Percentiles rank a stretch among this genome's conserved stretches.
phyloP scores from a whole-genome alignment of 352 stramenopile species.

The Phytophthora multivora region DNA sequence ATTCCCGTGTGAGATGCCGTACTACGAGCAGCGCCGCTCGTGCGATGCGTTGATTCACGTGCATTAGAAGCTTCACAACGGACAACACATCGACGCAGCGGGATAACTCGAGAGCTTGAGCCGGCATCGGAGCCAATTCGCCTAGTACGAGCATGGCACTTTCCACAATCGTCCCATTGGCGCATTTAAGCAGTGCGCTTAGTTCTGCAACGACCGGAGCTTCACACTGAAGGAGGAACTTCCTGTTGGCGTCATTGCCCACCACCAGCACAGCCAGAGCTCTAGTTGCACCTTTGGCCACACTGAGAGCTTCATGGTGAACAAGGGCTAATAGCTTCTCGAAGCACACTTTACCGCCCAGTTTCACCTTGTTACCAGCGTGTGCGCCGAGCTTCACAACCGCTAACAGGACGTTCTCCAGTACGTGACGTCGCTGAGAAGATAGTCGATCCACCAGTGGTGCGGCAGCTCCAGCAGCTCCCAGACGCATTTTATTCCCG shows the following conservation, averaged over 20 bases:
- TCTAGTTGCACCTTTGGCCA: constrained; percentile 67
- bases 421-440: constrained; percentile 65
- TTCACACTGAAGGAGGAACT: constrained; percentile 66
- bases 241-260: constrained; percentile 76
- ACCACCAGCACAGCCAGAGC: constrained; percentile 66
- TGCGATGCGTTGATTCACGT: constrained; percentile 64
- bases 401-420: constrained; percentile 73
- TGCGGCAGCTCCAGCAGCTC: constrained; percentile 43
- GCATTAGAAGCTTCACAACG: constrained; percentile 64
- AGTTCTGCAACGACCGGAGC: constrained; percentile 55
- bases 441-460: constrained; percentile 67
- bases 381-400: constrained; percentile 73
- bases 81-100: constrained; percentile 68
- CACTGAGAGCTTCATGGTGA: constrained; percentile 65
- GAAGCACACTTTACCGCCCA: constrained; percentile 74
- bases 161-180: constrained; percentile 73
- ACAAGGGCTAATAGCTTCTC: constrained; percentile 69
- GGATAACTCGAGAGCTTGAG: constrained; percentile 73
- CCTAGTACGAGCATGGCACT: constrained; percentile 73
- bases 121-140: constrained; percentile 60
- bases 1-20: constrained; percentile 71
- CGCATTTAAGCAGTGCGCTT: constrained; percentile 61
- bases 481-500: constrained; percentile 64
- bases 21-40: constrained; percentile 60
- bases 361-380: constrained; percentile 80